Conservation (phyloP, 495 filamentous ascomycete species). For the Apiosordaria backusii region DNA sequence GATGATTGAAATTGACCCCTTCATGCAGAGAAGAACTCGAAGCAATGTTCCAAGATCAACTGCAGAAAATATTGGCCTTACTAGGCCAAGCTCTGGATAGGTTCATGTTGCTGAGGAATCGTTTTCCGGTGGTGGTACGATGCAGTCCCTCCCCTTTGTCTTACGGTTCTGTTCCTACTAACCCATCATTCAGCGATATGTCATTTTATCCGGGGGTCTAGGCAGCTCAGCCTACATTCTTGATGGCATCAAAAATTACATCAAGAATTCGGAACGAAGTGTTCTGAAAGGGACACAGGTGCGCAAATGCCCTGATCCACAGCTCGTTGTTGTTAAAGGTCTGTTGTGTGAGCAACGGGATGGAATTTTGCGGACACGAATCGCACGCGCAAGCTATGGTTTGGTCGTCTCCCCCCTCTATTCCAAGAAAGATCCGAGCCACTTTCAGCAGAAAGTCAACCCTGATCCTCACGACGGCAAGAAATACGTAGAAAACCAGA, state of each 20-base stretch:
- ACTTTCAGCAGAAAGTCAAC: constrained; percentile 41
- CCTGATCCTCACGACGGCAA: constrained; percentile 43
- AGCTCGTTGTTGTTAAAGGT: constrained; percentile 57
- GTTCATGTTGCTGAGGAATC: constrained; percentile 45
- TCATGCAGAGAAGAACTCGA: constrained; percentile 48
- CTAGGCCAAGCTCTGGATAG: constrained; percentile 54
- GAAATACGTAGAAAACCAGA: constrained; percentile 48
- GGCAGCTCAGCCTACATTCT: constrained; percentile 62
- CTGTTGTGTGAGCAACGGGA: constrained; percentile 54
- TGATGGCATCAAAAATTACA: constrained; percentile 41
- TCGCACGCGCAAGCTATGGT: constrained; percentile 56
- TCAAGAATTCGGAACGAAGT: constrained; percentile 32
- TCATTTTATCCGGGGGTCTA: constrained; percentile 62
- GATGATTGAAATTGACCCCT: background rate
- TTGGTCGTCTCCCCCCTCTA: constrained; percentile 49
- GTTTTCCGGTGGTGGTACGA: constrained; percentile 43
- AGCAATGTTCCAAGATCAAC: constrained; percentile 53
- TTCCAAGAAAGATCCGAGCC: constrained; percentile 34
- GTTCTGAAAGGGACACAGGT: constrained; percentile 44
- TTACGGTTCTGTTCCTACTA: background rate
- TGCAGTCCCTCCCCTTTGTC: background rate
- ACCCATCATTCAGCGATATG: constrained; percentile 38
- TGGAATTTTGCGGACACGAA: constrained; percentile 46
- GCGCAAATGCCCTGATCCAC: constrained; percentile 52
- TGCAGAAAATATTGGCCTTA: constrained; percentile 49